These are phyloP conservation scores for Samsoniella hepiali DNA, from an alignment of 2,329 filamentous ascomycete species.

Conservation along the genomic window DNA sequence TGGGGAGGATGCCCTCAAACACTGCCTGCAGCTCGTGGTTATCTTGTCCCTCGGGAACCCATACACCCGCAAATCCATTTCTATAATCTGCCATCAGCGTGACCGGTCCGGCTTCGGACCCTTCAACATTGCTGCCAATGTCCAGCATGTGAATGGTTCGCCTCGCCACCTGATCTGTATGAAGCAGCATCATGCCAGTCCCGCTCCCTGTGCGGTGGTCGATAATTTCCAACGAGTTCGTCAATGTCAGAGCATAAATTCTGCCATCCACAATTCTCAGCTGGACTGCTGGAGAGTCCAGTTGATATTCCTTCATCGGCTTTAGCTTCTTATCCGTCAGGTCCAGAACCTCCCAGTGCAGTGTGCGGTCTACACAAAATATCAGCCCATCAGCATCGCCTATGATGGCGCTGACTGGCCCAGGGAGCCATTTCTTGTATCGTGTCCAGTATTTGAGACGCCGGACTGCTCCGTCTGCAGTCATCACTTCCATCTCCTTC, in stretches of 20 bases:
- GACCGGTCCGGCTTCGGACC: slow-evolving; percentile 36
- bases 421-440: slow-evolving; percentile 42
- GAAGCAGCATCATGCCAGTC: slow-evolving; percentile 37
- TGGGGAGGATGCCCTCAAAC: slow-evolving; percentile 55
- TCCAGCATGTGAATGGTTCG: slow-evolving; percentile 46
- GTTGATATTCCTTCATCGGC: slow-evolving; percentile 41
- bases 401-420: slow-evolving; percentile 55
- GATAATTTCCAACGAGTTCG: slow-evolving; percentile 56
- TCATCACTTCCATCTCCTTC: slow-evolving; percentile 26
- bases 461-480: slow-evolving; percentile 20
- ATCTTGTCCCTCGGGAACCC: slow-evolving; percentile 43
- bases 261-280: slow-evolving; percentile 47
- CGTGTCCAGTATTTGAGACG: slow-evolving; percentile 52
- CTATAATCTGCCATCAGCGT: slow-evolving; percentile 48
- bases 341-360: slow-evolving; percentile 58
- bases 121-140: slow-evolving; percentile 34
- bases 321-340: slow-evolving; percentile 49
- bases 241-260: slow-evolving; percentile 49
- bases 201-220: slow-evolving; percentile 42
- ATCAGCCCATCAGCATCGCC: slow-evolving; percentile 55
- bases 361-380: slow-evolving; percentile 48
- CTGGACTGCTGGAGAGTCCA: slow-evolving; percentile 52
- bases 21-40: slow-evolving; percentile 44
- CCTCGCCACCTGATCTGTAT: slow-evolving; percentile 46
- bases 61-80: slow-evolving; percentile 47